These are phyloP conservation scores for Leccinum obscurum DNA, from an alignment of 768 basidiomycete genomes.

Conservation along the genomic window DNA sequence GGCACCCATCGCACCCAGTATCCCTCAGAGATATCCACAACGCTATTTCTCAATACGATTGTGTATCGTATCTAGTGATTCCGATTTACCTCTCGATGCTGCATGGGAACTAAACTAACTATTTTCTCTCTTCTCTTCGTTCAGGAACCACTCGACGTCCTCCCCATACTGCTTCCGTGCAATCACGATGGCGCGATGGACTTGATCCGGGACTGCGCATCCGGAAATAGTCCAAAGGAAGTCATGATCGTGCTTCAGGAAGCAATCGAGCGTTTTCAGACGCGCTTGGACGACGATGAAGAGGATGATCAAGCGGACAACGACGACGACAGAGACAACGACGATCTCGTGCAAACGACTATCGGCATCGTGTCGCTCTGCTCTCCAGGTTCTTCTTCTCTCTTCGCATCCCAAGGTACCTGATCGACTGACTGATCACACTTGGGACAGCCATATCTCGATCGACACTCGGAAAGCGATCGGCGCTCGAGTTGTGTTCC, in stretches of 20 bases:
- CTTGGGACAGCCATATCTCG: constrained; percentile 25
- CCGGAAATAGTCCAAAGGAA: constrained; percentile 41
- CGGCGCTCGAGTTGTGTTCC: constrained; percentile 21
- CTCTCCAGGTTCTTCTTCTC: constrained; percentile 20
- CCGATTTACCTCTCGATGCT: background rate
- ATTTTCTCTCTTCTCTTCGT: background rate
- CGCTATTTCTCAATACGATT: constrained; percentile 14
- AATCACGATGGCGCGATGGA: constrained; percentile 29
- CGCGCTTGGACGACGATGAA: constrained; percentile 12
- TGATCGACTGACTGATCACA: constrained; percentile 1
- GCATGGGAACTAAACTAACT: background rate
- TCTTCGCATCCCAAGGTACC: background rate
- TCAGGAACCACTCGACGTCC: constrained; percentile 42
- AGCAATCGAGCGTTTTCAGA: constrained; percentile 34
- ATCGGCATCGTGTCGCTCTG: constrained; percentile 23
- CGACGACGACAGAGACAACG: constrained; percentile 18
- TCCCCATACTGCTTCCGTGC: constrained; percentile 38
- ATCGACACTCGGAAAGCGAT: constrained; percentile 25
- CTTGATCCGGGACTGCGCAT: constrained; percentile 35
- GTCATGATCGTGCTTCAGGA: constrained; percentile 43
- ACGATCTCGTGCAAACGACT: constrained; percentile 10
- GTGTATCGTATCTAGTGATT: constrained; percentile 22
- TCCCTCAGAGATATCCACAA: constrained; percentile 23
- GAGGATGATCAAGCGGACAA: background rate
- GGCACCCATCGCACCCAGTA: constrained; percentile 1